Base-by-base conservation (phyloP, 176 grass and related monocot species). In the Rhynchospora tenuis region DNA sequence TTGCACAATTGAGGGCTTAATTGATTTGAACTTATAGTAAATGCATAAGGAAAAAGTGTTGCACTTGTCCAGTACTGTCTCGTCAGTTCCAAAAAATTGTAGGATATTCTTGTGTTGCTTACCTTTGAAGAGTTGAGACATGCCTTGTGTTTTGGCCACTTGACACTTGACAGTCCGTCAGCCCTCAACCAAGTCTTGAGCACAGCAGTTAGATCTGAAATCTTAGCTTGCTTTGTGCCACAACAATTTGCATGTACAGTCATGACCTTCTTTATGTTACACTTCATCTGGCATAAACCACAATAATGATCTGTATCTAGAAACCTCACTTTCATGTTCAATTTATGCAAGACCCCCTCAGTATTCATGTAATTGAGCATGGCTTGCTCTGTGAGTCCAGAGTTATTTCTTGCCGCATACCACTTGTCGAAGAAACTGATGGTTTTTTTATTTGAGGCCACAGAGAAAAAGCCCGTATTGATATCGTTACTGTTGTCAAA, bases 221-320 rank as follows among this genome's bases (percentile, higher is more conserved):
- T 78, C 91, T 97, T 97, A 47, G 89, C 85, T 4, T 86, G 75
- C 89, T 76, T 84, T 0, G 83, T 89, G 47, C 80, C 78, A 83
- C 91, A 97, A 85, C 91, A 97, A 86, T 92, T 95, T 83, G 90
- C 88, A 83, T 95, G 87, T 78, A 95, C 88, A 48, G 90, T 95
- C 64, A 86, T 46, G 50, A 97, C 89, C 87, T 83, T 83, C 68
- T 66, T 23, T 23, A 85, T 67, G 70, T 93, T 88, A 6, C 75
- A 81, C 76, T 86, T 86, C 70, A 85, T 81, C 69, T 93, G 85
- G 61, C 91, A 96, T 77, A 96, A 89, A 0, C 93, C 91, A 85
- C 91, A 84, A 84, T 93, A 96, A 73, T 83, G 86, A 56, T 64
- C 64, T 78, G 91, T 91, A 80, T 93, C 87, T 46, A 93, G 87